phyloP scores from a whole-genome alignment of 768 basidiomycete species.

The Clathrus columnatus region DNA sequence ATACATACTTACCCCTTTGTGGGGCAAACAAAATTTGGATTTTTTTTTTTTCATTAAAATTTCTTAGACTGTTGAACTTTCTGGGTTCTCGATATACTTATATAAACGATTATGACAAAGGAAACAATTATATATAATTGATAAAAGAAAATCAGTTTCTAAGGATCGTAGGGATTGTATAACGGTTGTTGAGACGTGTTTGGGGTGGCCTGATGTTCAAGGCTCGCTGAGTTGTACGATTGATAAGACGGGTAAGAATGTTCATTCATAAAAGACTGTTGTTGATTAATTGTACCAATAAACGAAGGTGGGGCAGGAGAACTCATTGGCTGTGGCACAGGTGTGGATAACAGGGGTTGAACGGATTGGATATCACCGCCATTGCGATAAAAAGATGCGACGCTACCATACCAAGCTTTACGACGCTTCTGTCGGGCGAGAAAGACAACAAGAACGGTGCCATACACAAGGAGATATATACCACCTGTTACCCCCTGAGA shows the following conservation, averaged over 20 bases:
- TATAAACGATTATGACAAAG: background rate
- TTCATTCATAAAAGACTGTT: background rate
- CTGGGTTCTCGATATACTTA: too few species aligned
- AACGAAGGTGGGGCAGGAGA: background rate
- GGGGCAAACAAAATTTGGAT: too few species aligned
- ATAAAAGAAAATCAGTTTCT: background rate
- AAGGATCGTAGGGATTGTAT: too few species aligned
- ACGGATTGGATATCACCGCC: background rate
- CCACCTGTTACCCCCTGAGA: background rate
- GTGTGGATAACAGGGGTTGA: background rate
- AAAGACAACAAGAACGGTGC: background rate
- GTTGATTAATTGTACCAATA: background rate
- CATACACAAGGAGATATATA: background rate
- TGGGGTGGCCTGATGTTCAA: background rate
- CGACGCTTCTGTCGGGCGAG: background rate
- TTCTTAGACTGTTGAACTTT: too few species aligned
- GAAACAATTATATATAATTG: background rate
- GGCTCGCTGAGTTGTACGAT: background rate
- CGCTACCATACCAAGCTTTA: conserved; percentile 7
- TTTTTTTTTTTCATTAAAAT: too few species aligned
- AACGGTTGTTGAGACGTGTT: background rate
- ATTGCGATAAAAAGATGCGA: background rate
- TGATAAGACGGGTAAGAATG: background rate
- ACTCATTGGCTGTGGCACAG: background rate
- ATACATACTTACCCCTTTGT: too few species aligned